Percentiles rank a stretch among this genome's conserved stretches.
Evolutionary conservation across 1,284 basidiomycete species (phyloP).

Genomic region (Agaricales sp.): DNA sequence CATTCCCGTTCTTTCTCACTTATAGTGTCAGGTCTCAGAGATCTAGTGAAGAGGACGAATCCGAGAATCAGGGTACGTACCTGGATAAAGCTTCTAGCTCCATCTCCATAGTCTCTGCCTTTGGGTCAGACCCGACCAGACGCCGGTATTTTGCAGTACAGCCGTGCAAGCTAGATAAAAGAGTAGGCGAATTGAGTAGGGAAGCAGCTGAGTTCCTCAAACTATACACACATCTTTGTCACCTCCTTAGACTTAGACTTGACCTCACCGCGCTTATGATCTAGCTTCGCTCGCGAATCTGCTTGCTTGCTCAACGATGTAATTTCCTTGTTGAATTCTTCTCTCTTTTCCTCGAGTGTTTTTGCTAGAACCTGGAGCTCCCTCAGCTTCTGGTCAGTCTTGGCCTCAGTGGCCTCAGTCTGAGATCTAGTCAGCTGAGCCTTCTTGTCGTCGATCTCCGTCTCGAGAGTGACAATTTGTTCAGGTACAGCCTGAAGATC

Average conservation of each 20-base stretch:
- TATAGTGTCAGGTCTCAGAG: no score
- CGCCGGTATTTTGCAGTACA: conserved; percentile 56
- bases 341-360: conserved; percentile 61
- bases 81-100: conserved; percentile 53
- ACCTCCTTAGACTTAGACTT: conserved; percentile 58
- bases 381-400: conserved; percentile 63
- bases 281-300: conserved; percentile 73
- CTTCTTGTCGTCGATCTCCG: conserved; percentile 63
- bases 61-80: conserved; percentile 17
- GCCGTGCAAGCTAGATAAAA: conserved; percentile 48
- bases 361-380: conserved; percentile 48
- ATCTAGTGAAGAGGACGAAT: conserved; percentile 4
- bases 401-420: conserved; percentile 45
- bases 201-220: no score
- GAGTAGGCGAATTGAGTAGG: no score
- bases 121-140: conserved; percentile 48
- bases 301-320: conserved; percentile 71
- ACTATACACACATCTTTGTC: conserved; percentile 53
- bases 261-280: conserved; percentile 65
- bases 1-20: conserved; percentile 65
- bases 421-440: conserved; percentile 47
- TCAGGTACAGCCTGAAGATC: conserved; percentile 43
- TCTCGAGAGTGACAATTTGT: conserved; percentile 47
- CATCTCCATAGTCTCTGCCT: conserved; percentile 59
- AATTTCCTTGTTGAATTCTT: conserved; percentile 66